phyloP scores from a whole-genome alignment of 352 stramenopile genomes.

The Pythium myriotylum region DNA sequence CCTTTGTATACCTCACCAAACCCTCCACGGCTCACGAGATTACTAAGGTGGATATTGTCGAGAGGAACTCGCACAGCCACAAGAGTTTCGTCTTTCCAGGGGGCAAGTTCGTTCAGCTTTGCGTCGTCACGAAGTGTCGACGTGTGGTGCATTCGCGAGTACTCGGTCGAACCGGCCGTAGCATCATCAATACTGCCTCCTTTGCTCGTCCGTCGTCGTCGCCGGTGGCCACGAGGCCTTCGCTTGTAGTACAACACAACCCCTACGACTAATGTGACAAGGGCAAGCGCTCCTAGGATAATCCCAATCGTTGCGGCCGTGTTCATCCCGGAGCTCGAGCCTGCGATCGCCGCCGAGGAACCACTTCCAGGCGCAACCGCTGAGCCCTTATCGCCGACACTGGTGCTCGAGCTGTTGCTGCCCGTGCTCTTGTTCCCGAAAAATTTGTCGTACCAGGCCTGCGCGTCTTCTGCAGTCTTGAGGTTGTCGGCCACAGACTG shows the following conservation, averaged over 20 bases:
- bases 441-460: conserved; percentile 16
- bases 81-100: conserved; percentile 8
- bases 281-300: conserved; percentile 1
- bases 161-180: background rate
- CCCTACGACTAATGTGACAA: background rate
- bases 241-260: conserved; percentile 7
- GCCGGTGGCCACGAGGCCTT: background rate
- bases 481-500: conserved; percentile 12
- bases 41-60: conserved; percentile 24
- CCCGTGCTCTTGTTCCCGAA: conserved; percentile 9
- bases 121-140: too few species aligned
- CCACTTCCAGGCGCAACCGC: background rate
- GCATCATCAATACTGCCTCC: background rate
- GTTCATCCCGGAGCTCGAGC: background rate
- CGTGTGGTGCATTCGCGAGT: conserved; percentile 3
- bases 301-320: conserved; percentile 3
- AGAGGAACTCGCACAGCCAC: conserved; percentile 13
- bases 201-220: background rate
- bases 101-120: background rate
- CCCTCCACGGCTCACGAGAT: conserved; percentile 10
- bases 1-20: conserved; percentile 19
- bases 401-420: background rate
- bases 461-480: conserved; percentile 3
- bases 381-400: background rate
- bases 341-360: background rate